A percentile compares a stretch with the other conserved stretches of the same genome.
Evolutionary conservation across 441 rosid genomes (phyloP).

Genomic region (Flueggea neowawraea): DNA sequence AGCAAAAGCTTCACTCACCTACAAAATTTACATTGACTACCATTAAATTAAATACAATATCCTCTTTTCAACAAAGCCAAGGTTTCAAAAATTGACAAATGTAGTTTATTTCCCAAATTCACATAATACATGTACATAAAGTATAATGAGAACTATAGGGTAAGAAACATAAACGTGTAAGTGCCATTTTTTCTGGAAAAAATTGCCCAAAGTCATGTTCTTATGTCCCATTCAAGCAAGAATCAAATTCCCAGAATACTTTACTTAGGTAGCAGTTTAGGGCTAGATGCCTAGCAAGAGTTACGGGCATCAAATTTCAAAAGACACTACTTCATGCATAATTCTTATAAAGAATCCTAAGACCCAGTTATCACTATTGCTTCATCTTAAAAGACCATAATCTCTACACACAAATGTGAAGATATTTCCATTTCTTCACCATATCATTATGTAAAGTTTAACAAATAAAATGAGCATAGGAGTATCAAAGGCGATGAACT

Average conservation of each 20-base stretch:
- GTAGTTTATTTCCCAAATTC: no score
- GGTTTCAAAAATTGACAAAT: not conserved
- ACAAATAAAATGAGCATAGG: slow-evolving; percentile 9
- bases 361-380: not conserved
- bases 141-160: no score
- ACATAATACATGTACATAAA: no score
- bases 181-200: slow-evolving; percentile 7
- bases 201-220: no score
- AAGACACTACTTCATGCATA: no score
- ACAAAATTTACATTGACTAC: slow-evolving; percentile 15
- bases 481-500: slow-evolving; percentile 24
- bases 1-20: slow-evolving; percentile 90
- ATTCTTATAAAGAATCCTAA: not conserved
- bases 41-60: slow-evolving; percentile 1
- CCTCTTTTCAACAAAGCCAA: not conserved
- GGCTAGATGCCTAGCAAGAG: no score
- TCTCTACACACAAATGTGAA: not conserved
- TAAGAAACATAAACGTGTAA: no score
- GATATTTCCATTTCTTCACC: not conserved
- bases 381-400: not conserved
- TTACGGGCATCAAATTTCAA: no score
- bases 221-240: no score
- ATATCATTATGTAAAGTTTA: not conserved
- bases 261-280: no score
- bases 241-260: no score